phyloP scores from a whole-genome alignment of 169 alveolate species.

The Cystoisospora suis region DNA sequence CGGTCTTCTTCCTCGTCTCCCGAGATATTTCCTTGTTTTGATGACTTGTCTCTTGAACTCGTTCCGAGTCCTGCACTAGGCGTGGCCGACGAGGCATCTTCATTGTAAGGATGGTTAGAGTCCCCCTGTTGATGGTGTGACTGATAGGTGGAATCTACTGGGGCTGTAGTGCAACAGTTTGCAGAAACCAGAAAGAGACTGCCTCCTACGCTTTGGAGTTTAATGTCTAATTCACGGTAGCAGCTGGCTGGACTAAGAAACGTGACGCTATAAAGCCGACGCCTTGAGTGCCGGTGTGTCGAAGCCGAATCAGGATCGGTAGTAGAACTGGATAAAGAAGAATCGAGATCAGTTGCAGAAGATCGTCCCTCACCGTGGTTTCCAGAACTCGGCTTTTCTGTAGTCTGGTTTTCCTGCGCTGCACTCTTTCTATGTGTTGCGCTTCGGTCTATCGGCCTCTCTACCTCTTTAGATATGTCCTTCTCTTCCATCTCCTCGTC shows the following conservation, averaged over 20 bases:
- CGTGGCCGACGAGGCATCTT: background rate
- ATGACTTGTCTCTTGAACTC: background rate
- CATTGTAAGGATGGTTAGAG: background rate
- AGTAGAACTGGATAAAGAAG: background rate
- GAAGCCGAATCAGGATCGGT: background rate
- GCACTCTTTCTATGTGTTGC: too few species aligned
- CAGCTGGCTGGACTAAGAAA: background rate
- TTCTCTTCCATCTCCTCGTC: background rate
- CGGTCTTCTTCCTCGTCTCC: background rate
- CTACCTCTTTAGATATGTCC: background rate
- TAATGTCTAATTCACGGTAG: conserved; percentile 4
- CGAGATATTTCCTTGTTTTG: background rate
- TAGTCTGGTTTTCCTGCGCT: too few species aligned
- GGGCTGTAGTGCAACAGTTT: too few species aligned
- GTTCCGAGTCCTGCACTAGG: background rate
- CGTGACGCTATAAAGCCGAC: background rate
- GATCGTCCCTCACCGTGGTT: too few species aligned
- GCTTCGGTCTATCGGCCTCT: background rate
- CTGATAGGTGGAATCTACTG: too few species aligned
- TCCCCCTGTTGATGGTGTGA: background rate
- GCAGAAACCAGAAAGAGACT: background rate
- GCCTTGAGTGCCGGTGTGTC: background rate
- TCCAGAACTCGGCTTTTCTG: too few species aligned
- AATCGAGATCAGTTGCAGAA: background rate
- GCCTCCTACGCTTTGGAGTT: background rate